These are phyloP conservation scores for Decorospora gaudefroyi DNA, from an alignment of 2,329 filamentous ascomycete genomes.

Conservation along the genomic window DNA sequence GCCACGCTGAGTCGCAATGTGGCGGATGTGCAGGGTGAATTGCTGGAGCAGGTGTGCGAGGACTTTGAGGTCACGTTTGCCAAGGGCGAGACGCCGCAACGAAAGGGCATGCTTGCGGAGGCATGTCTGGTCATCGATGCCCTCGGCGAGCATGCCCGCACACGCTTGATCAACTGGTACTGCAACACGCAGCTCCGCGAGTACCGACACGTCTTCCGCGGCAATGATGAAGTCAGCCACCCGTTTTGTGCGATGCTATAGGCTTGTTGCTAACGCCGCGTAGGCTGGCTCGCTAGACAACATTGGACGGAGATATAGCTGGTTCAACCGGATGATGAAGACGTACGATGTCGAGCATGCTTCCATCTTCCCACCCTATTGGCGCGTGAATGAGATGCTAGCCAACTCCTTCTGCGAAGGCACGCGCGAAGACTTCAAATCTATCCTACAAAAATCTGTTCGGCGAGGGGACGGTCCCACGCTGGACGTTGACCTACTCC, in stretches of 20 bases:
- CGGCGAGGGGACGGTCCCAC: constrained; percentile 74
- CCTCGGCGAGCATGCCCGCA: constrained; percentile 81
- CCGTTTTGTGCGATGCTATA: neutral
- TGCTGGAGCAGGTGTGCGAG: constrained; percentile 97
- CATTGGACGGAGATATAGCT: constrained; percentile 90
- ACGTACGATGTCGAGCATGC: constrained; percentile 94
- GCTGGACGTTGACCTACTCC: constrained; percentile 84
- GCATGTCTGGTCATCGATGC: constrained; percentile 95
- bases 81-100: constrained; percentile 76
- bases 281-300: constrained; percentile 90
- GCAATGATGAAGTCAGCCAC: constrained; percentile 74
- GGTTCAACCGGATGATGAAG: constrained; percentile 96
- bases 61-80: constrained; percentile 97
- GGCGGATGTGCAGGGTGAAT: constrained; percentile 85
- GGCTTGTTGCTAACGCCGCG: constrained; percentile 1
- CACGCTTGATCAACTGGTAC: constrained; percentile 90
- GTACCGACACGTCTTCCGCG: constrained; percentile 92
- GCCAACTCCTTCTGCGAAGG: constrained; percentile 94
- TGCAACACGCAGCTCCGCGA: constrained; percentile 96
- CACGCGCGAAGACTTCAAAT: constrained; percentile 92
- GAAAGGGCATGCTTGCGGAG: constrained; percentile 74
- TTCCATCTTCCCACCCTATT: constrained; percentile 80
- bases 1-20: constrained; percentile 90
- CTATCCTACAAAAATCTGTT: constrained; percentile 86
- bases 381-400: constrained; percentile 88